Evolutionary conservation across 2,329 filamentous ascomycete genomes (phyloP), one percentile per base, ranked within the genome.

Genomic region (Claviceps maximensis): DNA sequence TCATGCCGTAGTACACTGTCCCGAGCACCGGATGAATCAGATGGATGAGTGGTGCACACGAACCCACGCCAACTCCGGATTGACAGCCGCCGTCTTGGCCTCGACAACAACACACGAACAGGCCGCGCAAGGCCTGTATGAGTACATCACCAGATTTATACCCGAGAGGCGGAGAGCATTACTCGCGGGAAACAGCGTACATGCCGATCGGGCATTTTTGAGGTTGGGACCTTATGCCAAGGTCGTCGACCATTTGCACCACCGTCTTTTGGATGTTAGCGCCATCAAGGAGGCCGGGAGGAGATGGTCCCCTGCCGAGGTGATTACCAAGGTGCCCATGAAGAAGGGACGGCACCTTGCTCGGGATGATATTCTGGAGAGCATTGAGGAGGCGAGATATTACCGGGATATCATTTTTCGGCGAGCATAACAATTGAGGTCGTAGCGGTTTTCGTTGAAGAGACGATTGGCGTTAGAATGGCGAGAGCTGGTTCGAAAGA

Each of bases 191-290:
- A 98, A 95, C 70, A 93, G 85, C 54, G 87, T 98, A 27, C 91
- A 98, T 65, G 88, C 86, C 3, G 93, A 98, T 68, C 82, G 82
- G 61, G 80, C 81, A 2, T 98, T 98, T 65, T 74, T 98, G 55
- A 75, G 80, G 5, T 79, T 80, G 57, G 76, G 75, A 53, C 89
- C 90, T 0, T 98, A 91, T 68, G 78, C 75, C 41, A 72, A 75
- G 55, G 82, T 95, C 2, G 70, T 87, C 49, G 79, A 86, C 53
- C 81, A 93, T 68, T 73, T 98, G 59, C 87, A 95, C 69, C 89
- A 98, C 69, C 81, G 93, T 17, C 86, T 98, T 57, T 71, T 97
- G 48, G 93, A 98, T 66, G 89, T 97, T 52, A 96, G 89, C 68
- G 79, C 83, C 47, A 80, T 97, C 63, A 97, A 97, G 71, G 93